A percentile compares a stretch with the other conserved stretches of the same genome.
phyloP scores from a whole-genome alignment of 192 early-diverging fungal genomes.

The Coemansia sp. region DNA sequence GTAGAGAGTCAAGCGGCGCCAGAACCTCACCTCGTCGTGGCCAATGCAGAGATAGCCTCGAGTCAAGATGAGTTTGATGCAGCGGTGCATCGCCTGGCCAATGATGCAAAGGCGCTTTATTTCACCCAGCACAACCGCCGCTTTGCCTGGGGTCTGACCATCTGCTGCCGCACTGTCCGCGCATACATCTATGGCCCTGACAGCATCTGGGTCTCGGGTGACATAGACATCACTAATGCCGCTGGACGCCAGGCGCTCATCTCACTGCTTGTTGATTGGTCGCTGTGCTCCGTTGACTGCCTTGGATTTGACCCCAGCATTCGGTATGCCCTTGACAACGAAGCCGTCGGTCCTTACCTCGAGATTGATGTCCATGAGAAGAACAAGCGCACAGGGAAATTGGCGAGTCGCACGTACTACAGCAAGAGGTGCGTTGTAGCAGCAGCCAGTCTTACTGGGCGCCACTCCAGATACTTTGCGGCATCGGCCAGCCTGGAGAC shows the following conservation, averaged over 20 bases:
- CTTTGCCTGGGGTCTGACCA: conserved; percentile 14
- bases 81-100: not conserved
- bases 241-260: conserved; percentile 1
- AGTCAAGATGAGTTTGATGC: not conserved
- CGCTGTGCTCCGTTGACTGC: conserved; percentile 6
- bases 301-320: conserved; percentile 21
- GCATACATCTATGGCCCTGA: not conserved
- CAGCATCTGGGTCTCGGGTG: not conserved
- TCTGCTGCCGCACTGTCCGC: not conserved
- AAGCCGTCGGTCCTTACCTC: not conserved
- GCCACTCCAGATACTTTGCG: conserved; percentile 8
- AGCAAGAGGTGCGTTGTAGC: not conserved
- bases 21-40: not conserved
- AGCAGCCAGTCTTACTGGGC: conserved; percentile 1
- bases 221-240: not conserved
- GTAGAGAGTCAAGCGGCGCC: not conserved
- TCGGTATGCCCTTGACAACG: not conserved
- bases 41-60: not conserved
- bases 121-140: conserved; percentile 12
- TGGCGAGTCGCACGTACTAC: not conserved
- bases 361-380: not conserved
- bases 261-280: conserved; percentile 10
- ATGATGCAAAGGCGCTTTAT: not conserved
- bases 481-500: conserved; percentile 3
- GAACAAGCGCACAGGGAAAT: not conserved